phyloP scores from a whole-genome alignment of 306 rosid species.

The Luffa aegyptiaca region DNA sequence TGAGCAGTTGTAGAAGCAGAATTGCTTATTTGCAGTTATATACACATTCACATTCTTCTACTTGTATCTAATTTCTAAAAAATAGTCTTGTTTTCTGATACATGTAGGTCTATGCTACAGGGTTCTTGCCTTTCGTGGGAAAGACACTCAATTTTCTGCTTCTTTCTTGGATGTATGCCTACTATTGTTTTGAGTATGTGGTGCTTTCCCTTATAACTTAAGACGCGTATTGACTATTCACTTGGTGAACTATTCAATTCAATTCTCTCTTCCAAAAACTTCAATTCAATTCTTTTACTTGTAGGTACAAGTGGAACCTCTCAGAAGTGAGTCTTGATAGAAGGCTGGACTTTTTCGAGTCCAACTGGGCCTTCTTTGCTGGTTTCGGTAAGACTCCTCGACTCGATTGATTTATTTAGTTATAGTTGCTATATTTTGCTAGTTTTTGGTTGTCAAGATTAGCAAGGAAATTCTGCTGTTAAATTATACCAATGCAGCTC shows the following conservation, averaged over 20 bases:
- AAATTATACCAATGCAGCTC: not conserved
- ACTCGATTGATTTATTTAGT: conserved; percentile 5
- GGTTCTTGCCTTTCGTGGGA: conserved; percentile 72
- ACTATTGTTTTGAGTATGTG: conserved; percentile 93
- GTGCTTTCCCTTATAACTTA: conserved; percentile 12
- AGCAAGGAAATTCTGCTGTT: not conserved
- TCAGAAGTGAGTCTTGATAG: conserved; percentile 65
- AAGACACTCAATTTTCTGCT: conserved; percentile 66
- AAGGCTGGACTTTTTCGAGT: conserved; percentile 74
- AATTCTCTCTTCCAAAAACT: not conserved
- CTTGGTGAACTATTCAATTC: conserved; percentile 6
- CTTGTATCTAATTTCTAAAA: not conserved
- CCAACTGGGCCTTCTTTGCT: conserved; percentile 88
- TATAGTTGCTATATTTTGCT: conserved; percentile 5
- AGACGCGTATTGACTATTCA: conserved; percentile 11
- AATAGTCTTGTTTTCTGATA: conserved; percentile 19
- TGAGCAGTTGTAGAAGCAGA: not conserved
- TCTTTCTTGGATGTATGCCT: conserved; percentile 97
- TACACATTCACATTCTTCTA: not conserved
- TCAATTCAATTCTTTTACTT: conserved; percentile 1
- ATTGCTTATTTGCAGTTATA: conserved; percentile 6
- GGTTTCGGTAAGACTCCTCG: conserved; percentile 59
- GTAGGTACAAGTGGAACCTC: conserved; percentile 90
- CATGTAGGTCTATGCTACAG: conserved; percentile 68
- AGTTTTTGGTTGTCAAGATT: not conserved